Conservation (phyloP, 306 rosid species). For the Fragaria vesca region DNA sequence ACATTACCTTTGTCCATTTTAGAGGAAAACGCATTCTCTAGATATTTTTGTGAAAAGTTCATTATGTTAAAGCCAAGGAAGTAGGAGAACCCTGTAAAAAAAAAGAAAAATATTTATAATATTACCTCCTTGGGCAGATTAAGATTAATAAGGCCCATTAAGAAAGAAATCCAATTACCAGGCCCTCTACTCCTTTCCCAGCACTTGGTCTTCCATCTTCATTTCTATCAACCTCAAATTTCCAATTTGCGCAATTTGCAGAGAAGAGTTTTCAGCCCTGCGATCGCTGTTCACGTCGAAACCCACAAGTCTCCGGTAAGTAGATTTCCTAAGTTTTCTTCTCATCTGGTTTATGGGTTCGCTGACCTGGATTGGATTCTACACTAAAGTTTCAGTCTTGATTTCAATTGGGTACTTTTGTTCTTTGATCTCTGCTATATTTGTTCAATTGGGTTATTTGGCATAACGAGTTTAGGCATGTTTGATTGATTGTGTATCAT, state of each 20-base stretch:
- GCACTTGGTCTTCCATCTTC: too few relatives aligned
- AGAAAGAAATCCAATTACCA: too few relatives aligned
- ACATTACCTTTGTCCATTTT: not conserved
- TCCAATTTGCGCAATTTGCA: not conserved
- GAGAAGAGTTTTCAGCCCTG: not conserved
- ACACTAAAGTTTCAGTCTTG: conserved; percentile 3
- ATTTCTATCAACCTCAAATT: too few relatives aligned
- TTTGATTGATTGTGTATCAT: not conserved
- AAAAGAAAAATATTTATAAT: too few relatives aligned
- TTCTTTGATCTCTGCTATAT: not conserved
- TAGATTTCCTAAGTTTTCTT: not conserved
- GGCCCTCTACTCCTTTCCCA: too few relatives aligned
- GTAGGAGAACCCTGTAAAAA: too few relatives aligned
- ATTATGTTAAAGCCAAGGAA: not conserved
- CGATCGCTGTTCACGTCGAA: not conserved
- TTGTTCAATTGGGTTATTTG: not conserved
- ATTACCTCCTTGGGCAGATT: too few relatives aligned
- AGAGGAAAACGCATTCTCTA: not conserved
- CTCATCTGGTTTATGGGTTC: conserved; percentile 7
- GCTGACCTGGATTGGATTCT: not conserved
- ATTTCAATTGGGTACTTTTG: not conserved
- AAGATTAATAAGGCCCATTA: too few relatives aligned
- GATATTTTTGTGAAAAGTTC: not conserved
- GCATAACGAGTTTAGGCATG: not conserved
- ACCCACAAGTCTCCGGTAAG: not conserved